Evolutionary conservation across 2,329 filamentous ascomycete species (phyloP).

Genomic region (Thielaviopsis populi): DNA sequence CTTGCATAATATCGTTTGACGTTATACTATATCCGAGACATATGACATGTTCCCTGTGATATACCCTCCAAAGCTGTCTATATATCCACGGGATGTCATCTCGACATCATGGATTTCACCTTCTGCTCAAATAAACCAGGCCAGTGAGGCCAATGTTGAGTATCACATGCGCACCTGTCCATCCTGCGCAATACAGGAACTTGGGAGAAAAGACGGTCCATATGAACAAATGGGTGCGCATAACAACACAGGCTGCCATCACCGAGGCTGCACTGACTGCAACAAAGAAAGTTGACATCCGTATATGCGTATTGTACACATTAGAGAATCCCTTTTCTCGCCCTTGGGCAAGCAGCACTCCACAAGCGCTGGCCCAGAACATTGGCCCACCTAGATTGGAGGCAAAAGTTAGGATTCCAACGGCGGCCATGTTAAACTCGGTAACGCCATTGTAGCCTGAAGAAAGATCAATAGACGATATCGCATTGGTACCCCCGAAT

Average conservation of each 20-base stretch:
- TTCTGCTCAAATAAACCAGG: slow-evolving; percentile 30
- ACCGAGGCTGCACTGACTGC: slow-evolving; percentile 52
- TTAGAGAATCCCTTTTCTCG: slow-evolving; percentile 19
- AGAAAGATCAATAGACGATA: slow-evolving; percentile 87
- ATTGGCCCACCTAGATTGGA: slow-evolving; percentile 86
- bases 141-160: slow-evolving; percentile 53
- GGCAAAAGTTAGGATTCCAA: slow-evolving; percentile 70
- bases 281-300: slow-evolving; percentile 55
- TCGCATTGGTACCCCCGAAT: slow-evolving; percentile 80
- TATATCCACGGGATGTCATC: background rate
- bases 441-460: slow-evolving; percentile 88
- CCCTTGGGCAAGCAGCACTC: slow-evolving; percentile 38
- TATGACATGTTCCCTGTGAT: background rate
- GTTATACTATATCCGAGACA: background rate
- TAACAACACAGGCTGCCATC: slow-evolving; percentile 72
- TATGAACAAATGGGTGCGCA: slow-evolving; percentile 86
- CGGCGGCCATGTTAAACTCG: slow-evolving; percentile 63
- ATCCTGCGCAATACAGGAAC: slow-evolving; percentile 82
- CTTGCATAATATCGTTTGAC: background rate
- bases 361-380: slow-evolving; percentile 64
- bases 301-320: slow-evolving; percentile 36
- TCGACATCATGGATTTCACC: background rate
- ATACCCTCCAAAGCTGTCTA: background rate
- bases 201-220: slow-evolving; percentile 99
- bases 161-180: slow-evolving; percentile 71